A percentile compares a stretch with the other conserved stretches of the same genome.
Conservation (phyloP, 176 grass and related monocot species). For the Cenchrus purpureus region DNA sequence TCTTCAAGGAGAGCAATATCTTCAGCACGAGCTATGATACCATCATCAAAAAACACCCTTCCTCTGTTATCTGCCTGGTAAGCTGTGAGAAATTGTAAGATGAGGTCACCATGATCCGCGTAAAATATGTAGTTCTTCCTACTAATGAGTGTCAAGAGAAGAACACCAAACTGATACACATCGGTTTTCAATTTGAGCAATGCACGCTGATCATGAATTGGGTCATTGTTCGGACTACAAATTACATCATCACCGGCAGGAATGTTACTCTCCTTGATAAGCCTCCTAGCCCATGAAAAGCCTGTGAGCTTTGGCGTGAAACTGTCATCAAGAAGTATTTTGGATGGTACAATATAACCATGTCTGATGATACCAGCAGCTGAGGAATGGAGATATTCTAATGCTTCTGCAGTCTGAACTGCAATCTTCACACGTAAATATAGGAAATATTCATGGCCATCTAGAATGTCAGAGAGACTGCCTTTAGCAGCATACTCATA, state of each 20-base stretch:
- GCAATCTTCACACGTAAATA: neutral
- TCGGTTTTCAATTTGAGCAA: neutral
- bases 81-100: neutral
- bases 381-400: neutral
- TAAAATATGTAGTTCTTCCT: constrained; percentile 2
- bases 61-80: neutral
- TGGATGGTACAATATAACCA: constrained; percentile 14
- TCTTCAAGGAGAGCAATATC: neutral
- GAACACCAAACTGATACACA: constrained; percentile 15
- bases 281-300: neutral
- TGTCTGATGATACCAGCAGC: constrained; percentile 6
- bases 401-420: constrained; percentile 10
- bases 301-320: constrained; percentile 16
- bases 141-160: constrained; percentile 29
- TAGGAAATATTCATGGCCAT: neutral
- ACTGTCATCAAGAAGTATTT: constrained; percentile 21
- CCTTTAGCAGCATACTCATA: constrained; percentile 18
- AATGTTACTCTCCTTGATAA: neutral
- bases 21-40: neutral
- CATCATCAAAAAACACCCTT: constrained; percentile 1
- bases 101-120: neutral
- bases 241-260: neutral
- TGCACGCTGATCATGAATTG: neutral
- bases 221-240: neutral
- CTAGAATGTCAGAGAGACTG: neutral